Conservation (phyloP, 2,329 filamentous ascomycete species). For the Fusarium longipes region DNA sequence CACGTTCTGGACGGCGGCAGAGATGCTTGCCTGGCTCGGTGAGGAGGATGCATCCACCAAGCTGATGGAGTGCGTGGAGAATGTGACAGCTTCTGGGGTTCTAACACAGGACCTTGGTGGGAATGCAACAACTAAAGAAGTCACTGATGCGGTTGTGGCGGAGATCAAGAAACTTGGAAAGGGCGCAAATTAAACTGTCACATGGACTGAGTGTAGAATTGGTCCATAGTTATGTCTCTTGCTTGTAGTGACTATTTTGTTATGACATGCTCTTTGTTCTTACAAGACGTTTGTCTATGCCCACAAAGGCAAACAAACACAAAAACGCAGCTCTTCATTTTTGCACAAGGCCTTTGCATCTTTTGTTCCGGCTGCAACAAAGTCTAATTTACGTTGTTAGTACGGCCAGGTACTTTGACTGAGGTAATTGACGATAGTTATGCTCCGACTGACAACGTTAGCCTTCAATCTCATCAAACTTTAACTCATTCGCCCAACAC, state of each 20-base stretch:
- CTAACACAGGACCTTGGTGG: conserved; percentile 66
- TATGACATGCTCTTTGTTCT: no score
- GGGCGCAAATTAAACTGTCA: neutral
- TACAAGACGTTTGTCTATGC: no score
- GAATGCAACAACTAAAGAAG: conserved; percentile 51
- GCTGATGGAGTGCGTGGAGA: conserved; percentile 64
- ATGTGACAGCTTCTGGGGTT: conserved; percentile 63
- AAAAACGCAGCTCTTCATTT: neutral
- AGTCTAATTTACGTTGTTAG: no score
- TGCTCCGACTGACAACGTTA: neutral
- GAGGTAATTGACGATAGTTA: no score
- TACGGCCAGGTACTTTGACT: no score
- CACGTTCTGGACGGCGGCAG: conserved; percentile 68
- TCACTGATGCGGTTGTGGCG: conserved; percentile 50
- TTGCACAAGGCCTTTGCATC: no score
- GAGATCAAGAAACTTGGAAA: conserved; percentile 40
- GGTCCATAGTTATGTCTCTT: no score
- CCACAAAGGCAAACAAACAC: neutral
- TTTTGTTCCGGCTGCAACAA: no score
- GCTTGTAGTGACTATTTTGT: neutral
- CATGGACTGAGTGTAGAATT: neutral
- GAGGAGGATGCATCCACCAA: conserved; percentile 61
- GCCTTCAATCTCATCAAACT: neutral
- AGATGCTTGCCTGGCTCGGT: conserved; percentile 69
- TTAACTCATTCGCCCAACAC: neutral